These are phyloP conservation scores for Leptographium procerum DNA, from an alignment of 2,329 filamentous ascomycete species.

Conservation along the genomic window DNA sequence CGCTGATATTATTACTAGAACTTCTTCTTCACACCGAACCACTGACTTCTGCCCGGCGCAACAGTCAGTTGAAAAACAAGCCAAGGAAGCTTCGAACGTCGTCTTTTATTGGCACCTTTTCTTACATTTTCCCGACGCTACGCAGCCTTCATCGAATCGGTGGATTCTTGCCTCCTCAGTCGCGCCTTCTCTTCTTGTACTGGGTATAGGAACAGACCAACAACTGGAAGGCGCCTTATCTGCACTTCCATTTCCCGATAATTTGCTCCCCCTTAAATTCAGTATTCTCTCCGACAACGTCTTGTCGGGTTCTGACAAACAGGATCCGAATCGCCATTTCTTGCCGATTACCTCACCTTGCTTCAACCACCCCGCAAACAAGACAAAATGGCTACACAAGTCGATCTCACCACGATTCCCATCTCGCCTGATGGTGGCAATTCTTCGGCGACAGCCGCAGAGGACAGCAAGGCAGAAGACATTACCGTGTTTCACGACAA, in stretches of 20 bases:
- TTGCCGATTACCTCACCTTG: background rate
- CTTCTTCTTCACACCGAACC: background rate
- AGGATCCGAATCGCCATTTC: background rate
- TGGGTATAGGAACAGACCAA: conserved; percentile 6
- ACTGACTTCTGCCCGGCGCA: conserved; percentile 7
- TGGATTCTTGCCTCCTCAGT: background rate
- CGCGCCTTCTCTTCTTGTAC: conserved; percentile 6
- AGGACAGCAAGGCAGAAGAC: conserved; percentile 44
- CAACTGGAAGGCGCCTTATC: background rate
- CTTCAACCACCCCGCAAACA: background rate
- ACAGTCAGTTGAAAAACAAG: background rate
- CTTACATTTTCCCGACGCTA: background rate
- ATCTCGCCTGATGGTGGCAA: conserved; percentile 54
- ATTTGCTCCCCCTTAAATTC: background rate
- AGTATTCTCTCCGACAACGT: background rate
- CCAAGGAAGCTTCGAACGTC: background rate
- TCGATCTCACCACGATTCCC: conserved; percentile 57
- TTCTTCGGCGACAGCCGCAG: conserved; percentile 28
- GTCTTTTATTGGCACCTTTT: background rate
- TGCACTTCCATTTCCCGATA: background rate
- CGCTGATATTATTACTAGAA: background rate
- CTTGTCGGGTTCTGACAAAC: background rate
- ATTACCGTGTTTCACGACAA: conserved; percentile 97
- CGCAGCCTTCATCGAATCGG: background rate
- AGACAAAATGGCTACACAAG: conserved; percentile 37